Percentiles rank a stretch among this genome's conserved stretches.
phyloP scores from a whole-genome alignment of 371 early-diverging fungal genomes.

The Mucor circinelloides region DNA sequence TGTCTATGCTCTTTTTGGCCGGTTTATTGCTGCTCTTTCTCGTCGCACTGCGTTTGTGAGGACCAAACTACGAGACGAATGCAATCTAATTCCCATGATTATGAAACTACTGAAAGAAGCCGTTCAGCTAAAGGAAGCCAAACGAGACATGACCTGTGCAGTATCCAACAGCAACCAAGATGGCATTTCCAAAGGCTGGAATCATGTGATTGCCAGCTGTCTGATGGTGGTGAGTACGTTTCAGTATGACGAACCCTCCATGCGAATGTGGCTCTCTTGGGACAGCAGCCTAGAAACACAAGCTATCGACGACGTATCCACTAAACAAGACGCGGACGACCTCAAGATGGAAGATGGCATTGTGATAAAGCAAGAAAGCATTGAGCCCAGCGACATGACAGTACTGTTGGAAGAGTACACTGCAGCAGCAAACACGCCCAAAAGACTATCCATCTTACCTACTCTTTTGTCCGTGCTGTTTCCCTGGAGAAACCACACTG shows the following conservation, averaged over 20 bases:
- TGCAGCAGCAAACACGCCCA: not conserved
- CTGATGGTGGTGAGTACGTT: slow-evolving; percentile 30
- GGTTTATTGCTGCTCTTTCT: slow-evolving; percentile 30
- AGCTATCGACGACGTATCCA: not conserved
- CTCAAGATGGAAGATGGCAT: not conserved
- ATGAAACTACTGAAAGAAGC: slow-evolving; percentile 23
- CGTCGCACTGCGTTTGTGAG: slow-evolving; percentile 33
- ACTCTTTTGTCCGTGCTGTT: slow-evolving; percentile 9
- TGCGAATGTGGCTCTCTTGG: slow-evolving; percentile 32
- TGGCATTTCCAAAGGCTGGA: slow-evolving; percentile 15
- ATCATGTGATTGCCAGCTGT: slow-evolving; percentile 25
- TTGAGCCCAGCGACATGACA: not conserved
- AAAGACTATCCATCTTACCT: slow-evolving; percentile 10
- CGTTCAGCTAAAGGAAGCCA: not conserved
- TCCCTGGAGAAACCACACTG: slow-evolving; percentile 4
- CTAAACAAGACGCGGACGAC: not conserved
- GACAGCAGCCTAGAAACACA: not conserved
- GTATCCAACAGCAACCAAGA: not conserved
- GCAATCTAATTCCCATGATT: slow-evolving; percentile 19
- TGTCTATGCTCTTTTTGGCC: slow-evolving; percentile 26
- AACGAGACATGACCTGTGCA: not conserved
- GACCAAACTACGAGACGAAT: slow-evolving; percentile 24
- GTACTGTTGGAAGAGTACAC: not conserved
- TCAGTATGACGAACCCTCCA: slow-evolving; percentile 27
- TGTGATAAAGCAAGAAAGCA: not conserved